phyloP scores from a whole-genome alignment of 352 stramenopile genomes.

The Phytophthora multivora region DNA sequence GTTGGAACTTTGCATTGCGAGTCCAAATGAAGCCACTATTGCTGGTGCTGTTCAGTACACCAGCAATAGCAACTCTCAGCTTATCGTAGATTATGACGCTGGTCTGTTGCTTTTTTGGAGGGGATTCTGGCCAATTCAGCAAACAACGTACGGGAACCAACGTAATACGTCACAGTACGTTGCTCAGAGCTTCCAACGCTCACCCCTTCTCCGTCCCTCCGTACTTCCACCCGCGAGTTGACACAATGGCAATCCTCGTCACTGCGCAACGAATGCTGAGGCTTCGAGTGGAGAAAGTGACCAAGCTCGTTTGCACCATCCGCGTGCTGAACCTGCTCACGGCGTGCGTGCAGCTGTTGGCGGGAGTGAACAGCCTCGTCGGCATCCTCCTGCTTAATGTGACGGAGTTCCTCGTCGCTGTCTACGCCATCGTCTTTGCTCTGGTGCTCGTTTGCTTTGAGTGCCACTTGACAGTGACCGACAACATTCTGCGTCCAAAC shows the following conservation, averaged over 20 bases:
- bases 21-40: no score
- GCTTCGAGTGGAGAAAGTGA: slow-evolving; percentile 30
- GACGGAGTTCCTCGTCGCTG: slow-evolving; percentile 46
- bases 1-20: no score
- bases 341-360: slow-evolving; percentile 42
- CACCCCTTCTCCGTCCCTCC: neutral
- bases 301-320: slow-evolving; percentile 33
- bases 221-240: slow-evolving; percentile 1
- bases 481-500: slow-evolving; percentile 54
- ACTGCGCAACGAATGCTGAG: slow-evolving; percentile 17
- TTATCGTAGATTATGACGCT: no score
- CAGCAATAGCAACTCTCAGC: no score
- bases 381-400: slow-evolving; percentile 47
- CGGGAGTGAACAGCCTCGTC: slow-evolving; percentile 48
- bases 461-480: slow-evolving; percentile 49
- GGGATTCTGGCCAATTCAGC: neutral
- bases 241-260: slow-evolving; percentile 10
- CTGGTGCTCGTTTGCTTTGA: slow-evolving; percentile 58
- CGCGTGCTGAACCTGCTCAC: slow-evolving; percentile 53
- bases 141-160: neutral
- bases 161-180: neutral
- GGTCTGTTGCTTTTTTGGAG: neutral
- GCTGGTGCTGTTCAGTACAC: no score
- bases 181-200: neutral
- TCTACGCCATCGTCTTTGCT: slow-evolving; percentile 58